A percentile compares a stretch with the other conserved stretches of the same genome.
Evolutionary conservation across 2,329 filamentous ascomycete genomes (phyloP).

Genomic region (Colletotrichum zoysiae): DNA sequence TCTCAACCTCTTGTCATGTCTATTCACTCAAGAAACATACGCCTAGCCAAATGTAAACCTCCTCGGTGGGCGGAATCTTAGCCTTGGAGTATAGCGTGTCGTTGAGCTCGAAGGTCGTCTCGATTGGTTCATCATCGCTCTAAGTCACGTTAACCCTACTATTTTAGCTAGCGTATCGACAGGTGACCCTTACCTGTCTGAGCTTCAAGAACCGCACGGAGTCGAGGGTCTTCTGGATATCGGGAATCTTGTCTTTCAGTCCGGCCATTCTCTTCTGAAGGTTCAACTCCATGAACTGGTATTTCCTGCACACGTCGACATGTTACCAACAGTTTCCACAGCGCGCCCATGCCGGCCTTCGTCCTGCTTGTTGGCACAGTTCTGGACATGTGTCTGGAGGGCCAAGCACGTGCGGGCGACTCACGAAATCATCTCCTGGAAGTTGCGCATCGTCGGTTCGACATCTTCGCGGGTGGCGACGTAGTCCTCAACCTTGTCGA

Average conservation of each 20-base stretch:
- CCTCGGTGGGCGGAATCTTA: conserved; percentile 82
- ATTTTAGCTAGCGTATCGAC: background rate
- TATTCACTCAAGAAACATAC: conserved; percentile 60
- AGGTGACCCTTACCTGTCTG: conserved; percentile 68
- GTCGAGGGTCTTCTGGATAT: conserved; percentile 95
- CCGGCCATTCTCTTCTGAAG: conserved; percentile 85
- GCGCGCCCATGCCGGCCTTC: background rate
- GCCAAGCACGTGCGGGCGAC: conserved; percentile 47
- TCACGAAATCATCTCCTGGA: conserved; percentile 95
- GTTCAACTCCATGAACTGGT: conserved; percentile 99
- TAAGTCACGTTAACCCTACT: conserved; percentile 43
- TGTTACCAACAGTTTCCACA: conserved; percentile 34
- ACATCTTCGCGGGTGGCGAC: conserved; percentile 83
- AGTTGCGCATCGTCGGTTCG: conserved; percentile 83
- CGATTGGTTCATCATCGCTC: conserved; percentile 76
- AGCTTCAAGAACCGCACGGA: conserved; percentile 88
- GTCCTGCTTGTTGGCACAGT: background rate
- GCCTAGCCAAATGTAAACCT: conserved; percentile 98
- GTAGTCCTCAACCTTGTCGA: conserved; percentile 91
- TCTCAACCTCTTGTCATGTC: background rate
- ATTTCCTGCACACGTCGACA: conserved; percentile 76
- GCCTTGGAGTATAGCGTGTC: conserved; percentile 95
- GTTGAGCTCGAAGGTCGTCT: conserved; percentile 96
- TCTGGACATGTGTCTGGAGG: background rate
- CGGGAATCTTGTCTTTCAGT: conserved; percentile 93